Evolutionary conservation across 352 stramenopile genomes (phyloP), one percentile per base, ranked within the genome.

Genomic region (Phytopythium sindhum): DNA sequence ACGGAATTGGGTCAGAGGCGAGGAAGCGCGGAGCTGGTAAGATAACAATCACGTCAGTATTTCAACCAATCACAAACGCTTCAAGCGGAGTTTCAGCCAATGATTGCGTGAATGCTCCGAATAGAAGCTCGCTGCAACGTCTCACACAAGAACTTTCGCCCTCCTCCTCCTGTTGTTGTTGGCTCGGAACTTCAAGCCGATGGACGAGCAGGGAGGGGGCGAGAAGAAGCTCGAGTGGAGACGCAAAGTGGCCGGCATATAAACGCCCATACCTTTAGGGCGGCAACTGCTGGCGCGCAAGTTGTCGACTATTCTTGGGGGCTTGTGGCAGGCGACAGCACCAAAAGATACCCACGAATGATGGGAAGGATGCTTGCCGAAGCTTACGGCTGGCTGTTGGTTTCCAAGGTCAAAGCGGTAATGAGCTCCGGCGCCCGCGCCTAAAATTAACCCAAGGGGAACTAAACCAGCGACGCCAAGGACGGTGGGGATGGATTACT

Each of bases 101-200:
- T 58, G 8, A n/a, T 7, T 24, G 52, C 51, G 51, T 29, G 19
- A 3, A 11, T 24, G 24, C 17, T 39, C 28, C 50, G 50, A 56
- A 56, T 56, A 56, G 52, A 57, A 41, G 53, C 53, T 33, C 53
- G 33, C 53, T 21, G 42, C 42, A 9, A 1, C 42, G 14, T 2
- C 21, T n/a, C 19, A 31, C 53, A 59, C 53, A 59, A 59, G 53
- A 59, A 59, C 33, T 59, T 59, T 59, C 33, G 53, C 29, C 10
- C 50, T 6, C 17, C 39, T 23, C 9, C 39, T 45, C 39, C 39
- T 7, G 39, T 45, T 45, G 39, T 44, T 44, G 14, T 45, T 45
- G 39, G 29, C 53, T 41, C 53, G 31, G 29, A 59, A 59, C 53
- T 59, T 59, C 53, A 59, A 59, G 31, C 29, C 19, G 52, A 33